Conservation (phyloP, 2,329 filamentous ascomycete genomes). For the Xylaria polymorpha region DNA sequence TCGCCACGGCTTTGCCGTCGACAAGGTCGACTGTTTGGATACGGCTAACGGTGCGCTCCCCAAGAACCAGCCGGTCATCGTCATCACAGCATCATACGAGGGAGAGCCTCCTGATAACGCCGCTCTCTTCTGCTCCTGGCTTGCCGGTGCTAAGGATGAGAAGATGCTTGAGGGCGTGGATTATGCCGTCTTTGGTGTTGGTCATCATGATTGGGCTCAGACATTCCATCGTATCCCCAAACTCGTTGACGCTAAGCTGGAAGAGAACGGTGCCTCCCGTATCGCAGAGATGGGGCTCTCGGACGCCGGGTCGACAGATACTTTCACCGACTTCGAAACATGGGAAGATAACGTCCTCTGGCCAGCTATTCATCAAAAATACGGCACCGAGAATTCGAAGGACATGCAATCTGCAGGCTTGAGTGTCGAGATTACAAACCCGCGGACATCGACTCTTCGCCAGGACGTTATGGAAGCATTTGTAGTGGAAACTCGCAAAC, state of each 20-base stretch:
- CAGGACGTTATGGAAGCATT: slow-evolving; percentile 72
- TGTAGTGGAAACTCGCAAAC: slow-evolving; percentile 63
- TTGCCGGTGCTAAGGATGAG: slow-evolving; percentile 62
- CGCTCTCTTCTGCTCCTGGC: slow-evolving; percentile 73
- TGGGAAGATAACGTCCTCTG: slow-evolving; percentile 68
- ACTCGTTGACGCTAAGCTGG: slow-evolving; percentile 60
- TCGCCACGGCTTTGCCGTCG: slow-evolving; percentile 68
- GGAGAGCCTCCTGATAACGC: slow-evolving; percentile 81
- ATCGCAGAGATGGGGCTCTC: slow-evolving; percentile 61
- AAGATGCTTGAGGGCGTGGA: slow-evolving; percentile 65
- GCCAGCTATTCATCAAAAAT: slow-evolving; percentile 58
- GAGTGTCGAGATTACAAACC: slow-evolving; percentile 63
- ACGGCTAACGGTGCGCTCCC: slow-evolving; percentile 70
- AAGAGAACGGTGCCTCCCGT: slow-evolving; percentile 59
- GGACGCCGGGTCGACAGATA: slow-evolving; percentile 65
- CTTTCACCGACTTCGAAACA: slow-evolving; percentile 68
- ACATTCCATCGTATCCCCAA: slow-evolving; percentile 70
- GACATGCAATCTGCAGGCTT: slow-evolving; percentile 47
- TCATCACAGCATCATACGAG: slow-evolving; percentile 79
- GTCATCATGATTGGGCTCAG: slow-evolving; percentile 59
- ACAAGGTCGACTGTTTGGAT: slow-evolving; percentile 68
- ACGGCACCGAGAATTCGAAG: slow-evolving; percentile 42
- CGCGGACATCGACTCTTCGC: slow-evolving; percentile 68
- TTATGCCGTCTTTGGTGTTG: slow-evolving; percentile 78
- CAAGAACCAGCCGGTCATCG: slow-evolving; percentile 69